These are phyloP conservation scores for Coriaria nepalensis DNA, from an alignment of 306 rosid species.

Conservation along the genomic window DNA sequence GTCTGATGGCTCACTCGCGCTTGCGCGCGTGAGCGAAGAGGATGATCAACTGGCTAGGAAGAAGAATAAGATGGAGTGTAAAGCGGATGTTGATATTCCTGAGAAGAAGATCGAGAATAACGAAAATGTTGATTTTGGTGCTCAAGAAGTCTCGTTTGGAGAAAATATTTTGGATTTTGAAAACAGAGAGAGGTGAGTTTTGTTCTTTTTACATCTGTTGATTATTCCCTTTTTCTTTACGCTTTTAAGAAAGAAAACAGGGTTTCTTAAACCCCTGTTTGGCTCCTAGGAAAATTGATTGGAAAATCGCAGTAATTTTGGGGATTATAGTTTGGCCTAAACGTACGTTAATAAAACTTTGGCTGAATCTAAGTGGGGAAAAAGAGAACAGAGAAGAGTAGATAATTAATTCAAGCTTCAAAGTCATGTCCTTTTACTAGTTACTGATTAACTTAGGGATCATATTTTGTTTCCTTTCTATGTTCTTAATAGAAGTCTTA, in stretches of 20 bases:
- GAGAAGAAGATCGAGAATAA: constrained; percentile 11
- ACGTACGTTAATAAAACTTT: no score
- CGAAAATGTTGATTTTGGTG: constrained; percentile 23
- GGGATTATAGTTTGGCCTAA: no score
- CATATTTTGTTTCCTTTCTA: no score
- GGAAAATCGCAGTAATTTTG: no score
- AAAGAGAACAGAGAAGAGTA: no score
- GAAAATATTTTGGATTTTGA: constrained; percentile 76
- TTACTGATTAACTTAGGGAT: no score
- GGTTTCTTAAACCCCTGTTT: background rate
- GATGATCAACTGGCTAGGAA: constrained; percentile 7
- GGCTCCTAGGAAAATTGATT: background rate
- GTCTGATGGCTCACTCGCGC: constrained; percentile 17
- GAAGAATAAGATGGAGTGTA: constrained; percentile 3
- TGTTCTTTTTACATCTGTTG: background rate
- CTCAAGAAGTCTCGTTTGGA: constrained; percentile 66
- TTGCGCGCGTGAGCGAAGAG: constrained; percentile 8
- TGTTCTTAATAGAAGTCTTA: no score
- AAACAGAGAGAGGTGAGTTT: constrained; percentile 81
- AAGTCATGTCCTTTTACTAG: no score
- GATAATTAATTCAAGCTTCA: no score
- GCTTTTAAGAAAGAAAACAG: background rate
- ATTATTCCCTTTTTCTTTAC: background rate
- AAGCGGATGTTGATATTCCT: no score
- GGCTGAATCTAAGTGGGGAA: no score